Evolutionary conservation across 2,329 filamentous ascomycete species (phyloP).

Genomic region (Aspergillus tamarii): DNA sequence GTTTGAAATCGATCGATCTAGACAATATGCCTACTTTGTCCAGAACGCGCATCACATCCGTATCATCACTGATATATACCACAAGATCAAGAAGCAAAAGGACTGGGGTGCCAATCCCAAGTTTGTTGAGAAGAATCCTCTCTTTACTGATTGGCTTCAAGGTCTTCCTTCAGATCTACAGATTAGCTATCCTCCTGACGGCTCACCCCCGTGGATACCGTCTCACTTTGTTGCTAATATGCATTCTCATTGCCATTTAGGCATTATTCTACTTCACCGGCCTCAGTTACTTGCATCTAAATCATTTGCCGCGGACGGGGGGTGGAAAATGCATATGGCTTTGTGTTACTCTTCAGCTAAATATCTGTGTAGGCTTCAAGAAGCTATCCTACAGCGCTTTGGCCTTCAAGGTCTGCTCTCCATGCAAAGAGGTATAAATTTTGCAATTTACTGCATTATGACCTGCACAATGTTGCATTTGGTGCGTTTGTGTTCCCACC

Average conservation of each 20-base stretch:
- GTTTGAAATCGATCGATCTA: conserved; percentile 74
- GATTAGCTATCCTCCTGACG: conserved; percentile 75
- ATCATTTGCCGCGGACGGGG: conserved; percentile 68
- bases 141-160: conserved; percentile 74
- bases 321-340: conserved; percentile 87
- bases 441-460: conserved; percentile 88
- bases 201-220: conserved; percentile 78
- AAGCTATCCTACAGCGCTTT: conserved; percentile 75
- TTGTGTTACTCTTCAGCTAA: conserved; percentile 85
- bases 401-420: conserved; percentile 80
- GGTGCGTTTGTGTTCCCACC: conserved; percentile 59
- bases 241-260: conserved; percentile 85
- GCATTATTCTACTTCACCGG: conserved; percentile 82
- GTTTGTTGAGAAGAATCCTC: conserved; percentile 76
- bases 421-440: conserved; percentile 94
- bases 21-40: conserved; percentile 82
- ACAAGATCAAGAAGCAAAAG: conserved; percentile 71
- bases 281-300: conserved; percentile 82
- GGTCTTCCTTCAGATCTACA: conserved; percentile 79
- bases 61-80: conserved; percentile 74
- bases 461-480: conserved; percentile 92
- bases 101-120: conserved; percentile 88
- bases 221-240: conserved; percentile 88
- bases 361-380: conserved; percentile 81
- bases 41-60: conserved; percentile 78